phyloP scores from a whole-genome alignment of 495 filamentous ascomycete genomes.

The Sabuloglossum arenarium region DNA sequence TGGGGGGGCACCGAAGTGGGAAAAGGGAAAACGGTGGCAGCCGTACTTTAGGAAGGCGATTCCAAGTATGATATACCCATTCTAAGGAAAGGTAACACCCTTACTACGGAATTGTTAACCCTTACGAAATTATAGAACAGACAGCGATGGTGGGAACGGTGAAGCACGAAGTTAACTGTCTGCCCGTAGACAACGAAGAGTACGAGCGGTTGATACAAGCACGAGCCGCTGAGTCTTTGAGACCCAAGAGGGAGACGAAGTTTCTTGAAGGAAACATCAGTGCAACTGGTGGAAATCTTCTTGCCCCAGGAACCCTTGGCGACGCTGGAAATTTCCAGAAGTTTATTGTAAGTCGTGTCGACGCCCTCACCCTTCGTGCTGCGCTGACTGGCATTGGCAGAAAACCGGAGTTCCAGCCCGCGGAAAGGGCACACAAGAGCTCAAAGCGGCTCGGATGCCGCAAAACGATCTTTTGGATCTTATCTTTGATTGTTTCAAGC shows the following conservation, averaged over 20 bases:
- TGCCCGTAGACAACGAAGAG: slow-evolving; percentile 55
- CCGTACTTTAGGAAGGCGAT: slow-evolving; percentile 48
- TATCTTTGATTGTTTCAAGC: slow-evolving; percentile 60
- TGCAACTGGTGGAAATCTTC: slow-evolving; percentile 16
- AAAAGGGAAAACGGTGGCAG: slow-evolving; percentile 30
- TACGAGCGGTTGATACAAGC: slow-evolving; percentile 32
- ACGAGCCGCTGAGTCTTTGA: slow-evolving; percentile 38
- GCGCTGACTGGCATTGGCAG: slow-evolving; percentile 17
- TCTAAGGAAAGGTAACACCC: neutral
- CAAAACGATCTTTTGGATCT: slow-evolving; percentile 67
- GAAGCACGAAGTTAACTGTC: slow-evolving; percentile 55
- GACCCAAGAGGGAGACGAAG: slow-evolving; percentile 34
- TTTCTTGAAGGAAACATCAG: slow-evolving; percentile 22
- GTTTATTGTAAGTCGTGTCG: slow-evolving; percentile 35
- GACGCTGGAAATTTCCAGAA: slow-evolving; percentile 24
- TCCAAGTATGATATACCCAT: neutral
- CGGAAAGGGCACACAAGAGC: slow-evolving; percentile 31
- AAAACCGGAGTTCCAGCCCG: slow-evolving; percentile 12
- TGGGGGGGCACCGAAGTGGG: neutral
- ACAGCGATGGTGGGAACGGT: slow-evolving; percentile 56
- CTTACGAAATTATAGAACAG: slow-evolving; percentile 35
- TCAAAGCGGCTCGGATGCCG: slow-evolving; percentile 73
- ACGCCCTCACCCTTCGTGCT: neutral
- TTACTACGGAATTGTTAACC: neutral
- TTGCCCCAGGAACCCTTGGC: slow-evolving; percentile 28